These are phyloP conservation scores for Penicillium hesseltinei DNA, from an alignment of 2,329 filamentous ascomycete species.

Conservation along the genomic window DNA sequence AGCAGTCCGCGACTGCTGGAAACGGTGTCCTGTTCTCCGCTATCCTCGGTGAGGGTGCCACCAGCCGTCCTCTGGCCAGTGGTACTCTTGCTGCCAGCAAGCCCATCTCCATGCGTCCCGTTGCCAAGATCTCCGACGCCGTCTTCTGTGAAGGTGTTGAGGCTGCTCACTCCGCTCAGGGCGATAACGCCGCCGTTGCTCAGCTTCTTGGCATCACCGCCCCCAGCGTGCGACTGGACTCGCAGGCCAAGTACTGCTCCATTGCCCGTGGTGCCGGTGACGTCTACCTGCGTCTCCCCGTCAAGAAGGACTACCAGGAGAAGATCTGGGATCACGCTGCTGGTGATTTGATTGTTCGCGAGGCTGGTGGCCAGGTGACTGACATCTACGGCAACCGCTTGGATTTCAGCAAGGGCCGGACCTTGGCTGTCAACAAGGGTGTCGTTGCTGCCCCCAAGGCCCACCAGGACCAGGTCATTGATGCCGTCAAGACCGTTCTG, in stretches of 20 bases:
- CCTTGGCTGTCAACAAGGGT: slow-evolving; percentile 85
- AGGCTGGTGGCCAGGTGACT: slow-evolving; percentile 88
- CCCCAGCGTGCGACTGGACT: slow-evolving; percentile 93
- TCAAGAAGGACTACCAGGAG: slow-evolving; percentile 85
- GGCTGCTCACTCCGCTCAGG: slow-evolving; percentile 85
- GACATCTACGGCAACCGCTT: slow-evolving; percentile 82
- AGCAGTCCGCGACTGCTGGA: slow-evolving; percentile 70
- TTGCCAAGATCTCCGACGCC: slow-evolving; percentile 71
- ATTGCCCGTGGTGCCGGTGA: slow-evolving; percentile 93
- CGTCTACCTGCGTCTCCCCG: slow-evolving; percentile 86
- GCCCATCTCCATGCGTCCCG: slow-evolving; percentile 74
- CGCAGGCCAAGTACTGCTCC: slow-evolving; percentile 94
- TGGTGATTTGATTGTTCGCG: slow-evolving; percentile 87
- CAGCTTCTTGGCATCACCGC: slow-evolving; percentile 80
- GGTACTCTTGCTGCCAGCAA: slow-evolving; percentile 49
- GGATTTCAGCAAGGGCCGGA: slow-evolving; percentile 84
- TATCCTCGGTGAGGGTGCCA: slow-evolving; percentile 73
- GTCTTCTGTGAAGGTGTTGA: slow-evolving; percentile 98
- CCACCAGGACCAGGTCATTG: slow-evolving; percentile 73
- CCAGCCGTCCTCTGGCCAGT: slow-evolving; percentile 69
- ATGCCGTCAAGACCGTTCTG: slow-evolving; percentile 79
- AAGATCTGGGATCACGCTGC: slow-evolving; percentile 99
- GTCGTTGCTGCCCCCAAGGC: slow-evolving; percentile 81
- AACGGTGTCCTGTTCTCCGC: slow-evolving; percentile 88
- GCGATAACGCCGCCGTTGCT: slow-evolving; percentile 82